These are phyloP conservation scores for Pseudogymnoascus sp. DNA, from an alignment of 2,329 filamentous ascomycete genomes.

Conservation along the genomic window DNA sequence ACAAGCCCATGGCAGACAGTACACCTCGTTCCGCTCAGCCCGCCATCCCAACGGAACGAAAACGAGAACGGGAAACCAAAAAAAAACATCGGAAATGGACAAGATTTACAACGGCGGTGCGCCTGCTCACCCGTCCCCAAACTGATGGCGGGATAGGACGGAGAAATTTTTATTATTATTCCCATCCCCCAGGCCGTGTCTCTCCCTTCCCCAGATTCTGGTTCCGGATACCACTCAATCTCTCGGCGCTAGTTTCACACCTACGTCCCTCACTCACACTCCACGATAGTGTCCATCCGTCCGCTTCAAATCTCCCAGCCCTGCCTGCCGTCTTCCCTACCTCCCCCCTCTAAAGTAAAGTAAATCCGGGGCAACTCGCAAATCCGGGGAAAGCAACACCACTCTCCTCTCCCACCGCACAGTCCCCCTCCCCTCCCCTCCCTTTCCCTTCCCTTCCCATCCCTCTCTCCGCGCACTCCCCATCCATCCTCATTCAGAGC, in stretches of 20 bases:
- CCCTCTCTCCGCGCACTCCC: too few species aligned
- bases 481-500: neutral
- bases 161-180: neutral
- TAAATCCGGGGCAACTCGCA: neutral
- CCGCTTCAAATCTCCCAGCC: neutral
- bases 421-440: neutral
- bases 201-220: neutral
- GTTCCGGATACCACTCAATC: neutral
- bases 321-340: neutral
- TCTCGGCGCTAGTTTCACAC: too few species aligned
- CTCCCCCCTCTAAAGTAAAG: neutral
- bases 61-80: too few species aligned
- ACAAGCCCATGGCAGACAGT: neutral
- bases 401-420: neutral
- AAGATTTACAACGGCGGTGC: neutral
- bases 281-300: neutral
- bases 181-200: neutral
- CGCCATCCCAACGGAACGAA: neutral
- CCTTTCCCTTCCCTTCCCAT: neutral
- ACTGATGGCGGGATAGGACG: neutral
- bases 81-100: neutral
- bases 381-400: neutral
- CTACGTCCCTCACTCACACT: neutral
- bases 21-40: neutral
- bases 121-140: neutral